Evolutionary conservation across 2,329 filamentous ascomycete genomes (phyloP).

Genomic region (Hymenoscyphus repandus): DNA sequence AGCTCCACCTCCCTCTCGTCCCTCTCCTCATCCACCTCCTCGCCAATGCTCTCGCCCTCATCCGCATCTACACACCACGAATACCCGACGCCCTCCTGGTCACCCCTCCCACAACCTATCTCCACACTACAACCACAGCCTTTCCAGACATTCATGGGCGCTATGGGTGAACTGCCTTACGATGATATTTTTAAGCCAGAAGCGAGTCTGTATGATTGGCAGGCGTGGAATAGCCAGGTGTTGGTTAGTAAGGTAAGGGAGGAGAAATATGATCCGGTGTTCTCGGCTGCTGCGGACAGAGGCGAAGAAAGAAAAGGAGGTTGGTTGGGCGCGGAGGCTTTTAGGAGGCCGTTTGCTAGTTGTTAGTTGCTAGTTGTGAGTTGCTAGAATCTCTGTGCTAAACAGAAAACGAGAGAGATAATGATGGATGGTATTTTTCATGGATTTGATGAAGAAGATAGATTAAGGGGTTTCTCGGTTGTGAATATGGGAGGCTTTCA

Average conservation of each 20-base stretch:
- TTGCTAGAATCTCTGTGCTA: too few relatives aligned
- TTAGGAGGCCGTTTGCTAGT: slow-evolving; percentile 15
- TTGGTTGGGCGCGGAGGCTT: slow-evolving; percentile 12
- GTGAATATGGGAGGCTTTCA: too few relatives aligned
- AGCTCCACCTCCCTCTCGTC: not conserved
- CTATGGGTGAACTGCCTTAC: slow-evolving; percentile 28
- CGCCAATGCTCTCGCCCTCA: slow-evolving; percentile 1
- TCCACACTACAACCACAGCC: slow-evolving; percentile 13
- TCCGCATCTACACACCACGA: slow-evolving; percentile 10
- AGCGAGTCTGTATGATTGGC: slow-evolving; percentile 28
- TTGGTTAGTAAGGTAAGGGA: slow-evolving; percentile 28
- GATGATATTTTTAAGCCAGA: slow-evolving; percentile 31
- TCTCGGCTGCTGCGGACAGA: not conserved
- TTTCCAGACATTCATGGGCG: slow-evolving; percentile 32
- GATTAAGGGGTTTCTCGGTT: too few relatives aligned
- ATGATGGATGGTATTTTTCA: too few relatives aligned
- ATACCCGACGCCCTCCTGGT: slow-evolving; percentile 26
- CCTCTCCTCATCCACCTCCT: slow-evolving; percentile 17
- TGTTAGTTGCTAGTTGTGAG: too few relatives aligned
- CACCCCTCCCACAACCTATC: not conserved
- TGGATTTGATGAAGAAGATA: too few relatives aligned
- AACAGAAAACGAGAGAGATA: too few relatives aligned
- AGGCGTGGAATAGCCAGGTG: slow-evolving; percentile 27
- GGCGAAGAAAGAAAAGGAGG: slow-evolving; percentile 18
- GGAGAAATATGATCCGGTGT: slow-evolving; percentile 24